phyloP scores from a whole-genome alignment of 768 basidiomycete genomes.

The Rhizopogon roseolus region DNA sequence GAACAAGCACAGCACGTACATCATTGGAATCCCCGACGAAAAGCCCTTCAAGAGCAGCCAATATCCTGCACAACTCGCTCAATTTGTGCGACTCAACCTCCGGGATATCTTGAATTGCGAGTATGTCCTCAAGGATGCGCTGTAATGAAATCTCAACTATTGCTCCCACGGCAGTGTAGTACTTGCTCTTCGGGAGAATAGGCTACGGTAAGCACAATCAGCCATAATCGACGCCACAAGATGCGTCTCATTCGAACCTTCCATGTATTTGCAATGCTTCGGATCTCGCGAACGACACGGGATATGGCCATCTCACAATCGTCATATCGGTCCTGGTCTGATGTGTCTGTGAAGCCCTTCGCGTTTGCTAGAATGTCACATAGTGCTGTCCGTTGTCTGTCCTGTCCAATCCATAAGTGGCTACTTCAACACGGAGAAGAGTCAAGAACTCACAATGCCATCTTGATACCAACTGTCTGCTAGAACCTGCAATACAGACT shows the following conservation, averaged over 20 bases:
- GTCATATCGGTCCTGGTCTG: constrained; percentile 70
- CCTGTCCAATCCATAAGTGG: constrained; percentile 9
- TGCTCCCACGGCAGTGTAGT: constrained; percentile 66
- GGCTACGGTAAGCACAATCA: constrained; percentile 34
- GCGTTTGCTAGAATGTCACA: constrained; percentile 46
- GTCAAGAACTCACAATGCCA: constrained; percentile 49
- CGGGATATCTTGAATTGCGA: constrained; percentile 80
- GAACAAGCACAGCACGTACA: constrained; percentile 26
- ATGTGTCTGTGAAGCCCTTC: constrained; percentile 63
- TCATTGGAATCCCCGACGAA: constrained; percentile 66
- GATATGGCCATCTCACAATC: constrained; percentile 70
- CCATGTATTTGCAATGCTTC: constrained; percentile 57
- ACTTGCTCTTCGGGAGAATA: constrained; percentile 65
- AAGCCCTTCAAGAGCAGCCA: constrained; percentile 75
- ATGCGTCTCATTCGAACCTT: constrained; percentile 49
- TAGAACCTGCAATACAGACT: constrained; percentile 44
- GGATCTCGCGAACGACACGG: constrained; percentile 58
- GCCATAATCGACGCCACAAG: neutral
- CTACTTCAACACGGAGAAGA: neutral
- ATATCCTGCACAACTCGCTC: constrained; percentile 75
- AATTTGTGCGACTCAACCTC: constrained; percentile 81
- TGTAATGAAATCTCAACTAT: constrained; percentile 65
- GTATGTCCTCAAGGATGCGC: constrained; percentile 65
- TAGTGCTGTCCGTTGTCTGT: constrained; percentile 19
- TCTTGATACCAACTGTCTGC: constrained; percentile 70